These are phyloP conservation scores for Danielia oregonensis DNA, from an alignment of 805 yeast species.

Conservation along the genomic window DNA sequence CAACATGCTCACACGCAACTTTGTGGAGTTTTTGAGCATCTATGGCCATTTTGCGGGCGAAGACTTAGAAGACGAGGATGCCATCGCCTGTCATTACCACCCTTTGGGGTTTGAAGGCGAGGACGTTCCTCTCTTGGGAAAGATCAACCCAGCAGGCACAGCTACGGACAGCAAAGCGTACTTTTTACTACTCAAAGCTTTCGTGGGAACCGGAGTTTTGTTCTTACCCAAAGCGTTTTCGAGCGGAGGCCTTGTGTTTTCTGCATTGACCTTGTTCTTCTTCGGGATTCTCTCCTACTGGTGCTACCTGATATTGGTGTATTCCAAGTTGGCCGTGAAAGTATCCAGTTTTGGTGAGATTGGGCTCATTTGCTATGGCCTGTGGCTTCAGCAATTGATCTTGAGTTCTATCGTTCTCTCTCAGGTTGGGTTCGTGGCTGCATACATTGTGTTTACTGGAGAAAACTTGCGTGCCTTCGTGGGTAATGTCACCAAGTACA, in stretches of 20 bases:
- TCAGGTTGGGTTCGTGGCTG: constrained; percentile 78
- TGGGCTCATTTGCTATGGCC: constrained; percentile 61
- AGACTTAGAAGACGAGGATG: constrained; percentile 64
- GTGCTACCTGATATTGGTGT: constrained; percentile 67
- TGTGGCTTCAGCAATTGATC: constrained; percentile 60
- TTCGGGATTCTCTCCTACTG: constrained; percentile 73
- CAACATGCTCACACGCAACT: constrained; percentile 62
- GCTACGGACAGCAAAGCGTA: constrained; percentile 74
- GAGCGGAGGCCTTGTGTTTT: constrained; percentile 69
- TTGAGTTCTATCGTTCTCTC: constrained; percentile 62
- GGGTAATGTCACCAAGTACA: constrained; percentile 42
- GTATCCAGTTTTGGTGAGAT: constrained; percentile 81
- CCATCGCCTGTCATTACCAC: constrained; percentile 48
- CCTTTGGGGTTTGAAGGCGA: constrained; percentile 33
- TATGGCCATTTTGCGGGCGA: constrained; percentile 90
- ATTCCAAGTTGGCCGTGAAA: constrained; percentile 53
- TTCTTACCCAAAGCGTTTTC: constrained; percentile 67
- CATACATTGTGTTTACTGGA: constrained; percentile 75
- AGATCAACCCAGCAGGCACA: constrained; percentile 43
- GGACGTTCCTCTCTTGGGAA: constrained; percentile 25
- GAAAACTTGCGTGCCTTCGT: constrained; percentile 67
- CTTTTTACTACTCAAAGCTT: constrained; percentile 66
- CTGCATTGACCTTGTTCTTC: constrained; percentile 46
- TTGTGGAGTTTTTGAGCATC: constrained; percentile 69
- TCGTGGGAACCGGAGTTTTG: constrained; percentile 73